Base-by-base conservation (phyloP, 129 eudicot species). In the Escallonia herrerae region DNA sequence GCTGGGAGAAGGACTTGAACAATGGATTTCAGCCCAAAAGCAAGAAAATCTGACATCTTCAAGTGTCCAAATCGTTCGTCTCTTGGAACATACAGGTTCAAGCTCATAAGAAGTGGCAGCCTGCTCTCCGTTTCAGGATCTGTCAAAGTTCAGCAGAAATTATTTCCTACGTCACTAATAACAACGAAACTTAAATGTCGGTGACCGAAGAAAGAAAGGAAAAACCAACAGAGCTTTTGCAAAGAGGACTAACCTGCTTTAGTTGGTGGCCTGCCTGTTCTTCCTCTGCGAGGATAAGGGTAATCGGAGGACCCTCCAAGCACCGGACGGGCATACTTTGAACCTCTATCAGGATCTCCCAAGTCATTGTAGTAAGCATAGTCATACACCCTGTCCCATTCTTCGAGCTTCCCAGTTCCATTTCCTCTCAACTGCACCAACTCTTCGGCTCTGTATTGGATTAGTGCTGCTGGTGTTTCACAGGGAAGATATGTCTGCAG, bases 361-460 rank as follows among this genome's bases (percentile, higher is more conserved):
- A 90, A 77, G 46, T 90, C 91, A 11, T 90, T 86, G 62, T 90
- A 90, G 43, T 74, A 63, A 37, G 69, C 97, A 43, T 86, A 90
- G 53, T 90, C 97, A 11, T 90, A 90, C 14, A 90, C 90, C 40
- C 97, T 71, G 33, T 90, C 97, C 84, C 90, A 86, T 69, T 82
- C 82, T 78, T 78, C 54, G 5, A 84, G 85, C 76, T 55, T 67
- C 60, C 86, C 89, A 2, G 72, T 66, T 47, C 95, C 89, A 61
- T 62, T 75, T 50, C 97, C 97, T 72, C 81, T 75, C 56, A 86
- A 56, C 41, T 15, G 65, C 55, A 43, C 65, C 39, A 89, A 52
- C 52, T 89, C 96, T 38, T 77, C 80, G 12, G 72, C 75, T 65
- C 96, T 74, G 42, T 67, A 68, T 4, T 64, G 15, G n/a, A 43